Percentiles rank a stretch among this genome's conserved stretches.
phyloP scores from a whole-genome alignment of 179 eudicot species.

The Carnegiea gigantea region DNA sequence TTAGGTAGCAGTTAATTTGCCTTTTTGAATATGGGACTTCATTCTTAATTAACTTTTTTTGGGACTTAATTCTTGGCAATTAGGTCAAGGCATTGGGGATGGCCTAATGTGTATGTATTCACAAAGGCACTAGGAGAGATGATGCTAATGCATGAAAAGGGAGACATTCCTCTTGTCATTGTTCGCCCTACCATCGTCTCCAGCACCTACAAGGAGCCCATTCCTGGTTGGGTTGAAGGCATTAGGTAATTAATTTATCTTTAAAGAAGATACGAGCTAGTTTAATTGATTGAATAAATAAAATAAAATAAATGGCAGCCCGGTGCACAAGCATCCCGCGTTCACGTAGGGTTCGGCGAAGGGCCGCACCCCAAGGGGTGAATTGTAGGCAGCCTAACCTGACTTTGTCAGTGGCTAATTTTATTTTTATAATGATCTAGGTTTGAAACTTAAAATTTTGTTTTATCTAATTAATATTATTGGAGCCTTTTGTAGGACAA shows the following conservation, averaged over 20 bases:
- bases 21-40: too few relatives aligned
- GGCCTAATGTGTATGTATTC: slow-evolving; percentile 91
- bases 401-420: too few relatives aligned
- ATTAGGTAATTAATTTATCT: slow-evolving; percentile 43
- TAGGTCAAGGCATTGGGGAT: slow-evolving; percentile 74
- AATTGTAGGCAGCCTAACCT: too few relatives aligned
- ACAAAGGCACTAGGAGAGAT: slow-evolving; percentile 93
- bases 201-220: slow-evolving; percentile 82
- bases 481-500: slow-evolving; percentile 49
- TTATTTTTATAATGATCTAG: too few relatives aligned
- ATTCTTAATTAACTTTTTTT: not conserved
- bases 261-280: not conserved
- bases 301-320: too few relatives aligned
- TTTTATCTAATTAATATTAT: not conserved
- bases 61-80: not conserved
- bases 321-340: too few relatives aligned
- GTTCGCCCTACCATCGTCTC: slow-evolving; percentile 78
- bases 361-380: too few relatives aligned
- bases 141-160: slow-evolving; percentile 56
- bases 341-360: too few relatives aligned
- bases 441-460: not conserved
- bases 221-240: slow-evolving; percentile 96
- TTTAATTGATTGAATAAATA: too few relatives aligned
- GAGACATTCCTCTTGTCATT: slow-evolving; percentile 60
- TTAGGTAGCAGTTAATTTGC: too few relatives aligned